Percentiles rank a stretch among this genome's conserved stretches.
phyloP scores from a whole-genome alignment of 768 basidiomycete species.

The Crassisporium funariophilum region DNA sequence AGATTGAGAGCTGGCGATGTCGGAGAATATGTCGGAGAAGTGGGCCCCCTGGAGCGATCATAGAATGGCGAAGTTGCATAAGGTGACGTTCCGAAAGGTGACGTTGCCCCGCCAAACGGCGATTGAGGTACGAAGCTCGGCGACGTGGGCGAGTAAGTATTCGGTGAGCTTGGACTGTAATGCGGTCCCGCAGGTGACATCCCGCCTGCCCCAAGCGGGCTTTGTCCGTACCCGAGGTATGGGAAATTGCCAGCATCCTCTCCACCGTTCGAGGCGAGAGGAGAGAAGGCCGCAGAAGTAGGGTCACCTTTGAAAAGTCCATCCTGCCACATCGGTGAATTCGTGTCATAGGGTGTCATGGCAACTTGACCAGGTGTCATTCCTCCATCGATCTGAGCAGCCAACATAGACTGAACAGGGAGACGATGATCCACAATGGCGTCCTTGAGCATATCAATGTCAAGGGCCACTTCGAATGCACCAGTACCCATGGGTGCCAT shows the following conservation, averaged over 20 bases:
- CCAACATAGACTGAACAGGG: slow-evolving; percentile 79
- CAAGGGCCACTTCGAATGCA: slow-evolving; percentile 91
- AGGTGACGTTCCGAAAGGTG: slow-evolving; percentile 79
- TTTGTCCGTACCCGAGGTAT: slow-evolving; percentile 78
- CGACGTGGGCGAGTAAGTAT: slow-evolving; percentile 85
- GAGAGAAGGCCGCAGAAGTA: slow-evolving; percentile 92
- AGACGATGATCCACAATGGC: slow-evolving; percentile 96
- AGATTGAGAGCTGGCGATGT: slow-evolving; percentile 83
- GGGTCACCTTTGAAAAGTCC: slow-evolving; percentile 78
- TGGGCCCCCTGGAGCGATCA: slow-evolving; percentile 57
- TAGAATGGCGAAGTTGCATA: slow-evolving; percentile 88
- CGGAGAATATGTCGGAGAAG: slow-evolving; percentile 87
- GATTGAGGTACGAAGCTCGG: slow-evolving; percentile 84
- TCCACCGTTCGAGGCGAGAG: slow-evolving; percentile 82
- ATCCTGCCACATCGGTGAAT: slow-evolving; percentile 84
- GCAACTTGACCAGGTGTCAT: slow-evolving; percentile 92
- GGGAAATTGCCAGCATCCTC: slow-evolving; percentile 81
- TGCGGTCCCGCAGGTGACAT: slow-evolving; percentile 89
- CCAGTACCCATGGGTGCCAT: slow-evolving; percentile 99
- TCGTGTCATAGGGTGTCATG: slow-evolving; percentile 96
- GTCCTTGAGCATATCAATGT: slow-evolving; percentile 98
- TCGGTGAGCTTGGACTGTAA: slow-evolving; percentile 92
- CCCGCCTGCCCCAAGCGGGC: slow-evolving; percentile 78
- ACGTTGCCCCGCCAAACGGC: slow-evolving; percentile 80
- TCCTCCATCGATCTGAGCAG: slow-evolving; percentile 78